Evolutionary conservation across 768 basidiomycete species (phyloP).

Genomic region (Phanerochaete carnosa): DNA sequence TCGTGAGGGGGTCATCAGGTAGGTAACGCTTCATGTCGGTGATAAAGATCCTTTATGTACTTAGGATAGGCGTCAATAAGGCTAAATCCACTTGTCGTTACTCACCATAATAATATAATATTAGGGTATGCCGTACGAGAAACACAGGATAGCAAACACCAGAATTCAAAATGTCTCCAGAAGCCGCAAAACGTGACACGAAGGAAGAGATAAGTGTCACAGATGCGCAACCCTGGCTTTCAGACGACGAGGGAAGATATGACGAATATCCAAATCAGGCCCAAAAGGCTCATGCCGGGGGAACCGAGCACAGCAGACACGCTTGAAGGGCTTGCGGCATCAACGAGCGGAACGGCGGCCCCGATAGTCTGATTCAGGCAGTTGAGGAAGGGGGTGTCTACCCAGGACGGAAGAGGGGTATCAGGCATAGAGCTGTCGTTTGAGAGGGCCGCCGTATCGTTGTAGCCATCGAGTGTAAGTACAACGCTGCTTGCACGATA

Average conservation of each 20-base stretch:
- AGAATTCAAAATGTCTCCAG: background rate
- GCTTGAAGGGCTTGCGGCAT: constrained; percentile 22
- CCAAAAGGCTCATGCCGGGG: constrained; percentile 5
- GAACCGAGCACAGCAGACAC: background rate
- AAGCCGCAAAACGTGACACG: background rate
- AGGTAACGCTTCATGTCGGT: background rate
- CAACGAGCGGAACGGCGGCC: constrained; percentile 52
- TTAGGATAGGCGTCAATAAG: constrained; percentile 1
- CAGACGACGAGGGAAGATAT: background rate
- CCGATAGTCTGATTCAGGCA: constrained; percentile 68
- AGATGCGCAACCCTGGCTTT: background rate
- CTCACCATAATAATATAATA: constrained; percentile 1
- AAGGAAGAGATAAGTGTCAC: background rate
- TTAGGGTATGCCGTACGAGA: constrained; percentile 1
- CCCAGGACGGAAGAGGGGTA: constrained; percentile 47
- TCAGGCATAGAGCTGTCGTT: constrained; percentile 38
- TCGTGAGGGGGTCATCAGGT: background rate
- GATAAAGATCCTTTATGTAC: background rate
- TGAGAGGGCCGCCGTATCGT: constrained; percentile 51
- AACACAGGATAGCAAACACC: background rate
- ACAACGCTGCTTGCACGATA: constrained; percentile 65
- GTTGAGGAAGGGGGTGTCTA: constrained; percentile 46
- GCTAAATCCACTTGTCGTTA: background rate
- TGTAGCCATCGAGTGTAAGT: constrained; percentile 63
- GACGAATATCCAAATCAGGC: constrained; percentile 9